phyloP scores from a whole-genome alignment of 2,329 filamentous ascomycete genomes.

The Colletotrichum euphorbiae region DNA sequence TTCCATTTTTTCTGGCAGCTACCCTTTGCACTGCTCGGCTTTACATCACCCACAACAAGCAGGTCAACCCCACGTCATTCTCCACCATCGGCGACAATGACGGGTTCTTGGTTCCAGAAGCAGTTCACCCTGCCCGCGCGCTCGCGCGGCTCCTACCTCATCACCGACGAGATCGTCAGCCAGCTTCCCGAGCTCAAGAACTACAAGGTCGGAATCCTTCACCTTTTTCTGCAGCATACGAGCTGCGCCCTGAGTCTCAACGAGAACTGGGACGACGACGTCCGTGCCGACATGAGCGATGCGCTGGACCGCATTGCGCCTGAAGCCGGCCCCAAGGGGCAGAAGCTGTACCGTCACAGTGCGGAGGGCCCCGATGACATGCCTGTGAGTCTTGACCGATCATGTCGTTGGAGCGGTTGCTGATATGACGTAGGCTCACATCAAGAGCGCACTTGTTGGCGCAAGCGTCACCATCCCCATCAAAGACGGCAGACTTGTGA shows the following conservation, averaged over 20 bases:
- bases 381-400: slow-evolving; percentile 68
- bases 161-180: slow-evolving; percentile 80
- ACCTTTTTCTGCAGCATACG: slow-evolving; percentile 96
- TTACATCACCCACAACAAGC: slow-evolving; percentile 46
- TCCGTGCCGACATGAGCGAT: slow-evolving; percentile 94
- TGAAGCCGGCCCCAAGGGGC: slow-evolving; percentile 76
- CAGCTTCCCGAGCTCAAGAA: slow-evolving; percentile 81
- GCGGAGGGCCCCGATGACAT: slow-evolving; percentile 94
- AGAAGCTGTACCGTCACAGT: slow-evolving; percentile 83
- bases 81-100: slow-evolving; percentile 56
- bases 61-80: slow-evolving; percentile 41
- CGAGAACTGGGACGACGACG: slow-evolving; percentile 89
- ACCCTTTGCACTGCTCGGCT: slow-evolving; percentile 55
- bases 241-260: slow-evolving; percentile 91
- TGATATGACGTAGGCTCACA: slow-evolving; percentile 74
- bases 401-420: slow-evolving; percentile 15
- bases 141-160: slow-evolving; percentile 87
- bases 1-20: slow-evolving; percentile 66
- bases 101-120: slow-evolving; percentile 84
- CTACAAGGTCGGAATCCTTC: slow-evolving; percentile 88
- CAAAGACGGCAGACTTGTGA: slow-evolving; percentile 80
- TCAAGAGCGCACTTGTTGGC: slow-evolving; percentile 91
- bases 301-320: slow-evolving; percentile 91
- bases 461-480: slow-evolving; percentile 93
- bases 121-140: slow-evolving; percentile 81